phyloP scores from a whole-genome alignment of 2,329 filamentous ascomycete species.

The Fusarium circinatum region DNA sequence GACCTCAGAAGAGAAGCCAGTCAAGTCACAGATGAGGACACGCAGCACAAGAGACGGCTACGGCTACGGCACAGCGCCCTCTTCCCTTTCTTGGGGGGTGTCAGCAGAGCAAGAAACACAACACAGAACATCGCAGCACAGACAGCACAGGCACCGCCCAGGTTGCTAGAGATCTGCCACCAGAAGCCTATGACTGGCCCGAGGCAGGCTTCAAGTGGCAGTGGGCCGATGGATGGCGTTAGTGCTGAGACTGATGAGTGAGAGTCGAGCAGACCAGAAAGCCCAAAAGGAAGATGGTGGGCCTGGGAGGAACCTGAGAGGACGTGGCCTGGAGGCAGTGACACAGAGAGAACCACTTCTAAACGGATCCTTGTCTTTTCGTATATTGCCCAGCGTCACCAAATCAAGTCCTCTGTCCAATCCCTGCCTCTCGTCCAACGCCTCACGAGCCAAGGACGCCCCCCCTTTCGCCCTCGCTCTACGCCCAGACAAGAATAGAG shows the following conservation, averaged over 20 bases:
- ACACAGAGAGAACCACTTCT: conserved; percentile 54
- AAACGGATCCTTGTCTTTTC: conserved; percentile 56
- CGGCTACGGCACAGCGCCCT: conserved; percentile 36
- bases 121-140: conserved; percentile 18
- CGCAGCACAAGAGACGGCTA: conserved; percentile 35
- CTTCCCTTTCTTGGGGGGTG: conserved; percentile 27
- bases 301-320: conserved; percentile 25
- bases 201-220: conserved; percentile 29
- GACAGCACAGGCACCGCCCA: conserved; percentile 33
- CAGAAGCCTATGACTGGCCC: conserved; percentile 35
- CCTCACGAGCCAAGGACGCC: conserved; percentile 47
- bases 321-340: conserved; percentile 41
- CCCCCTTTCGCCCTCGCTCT: conserved; percentile 33
- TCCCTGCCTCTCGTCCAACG: conserved; percentile 47
- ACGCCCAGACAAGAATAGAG: conserved; percentile 57
- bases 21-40: conserved; percentile 34
- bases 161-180: conserved; percentile 34
- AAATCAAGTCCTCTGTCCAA: conserved; percentile 40
- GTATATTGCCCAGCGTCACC: conserved; percentile 63
- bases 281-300: conserved; percentile 38
- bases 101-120: conserved; percentile 40
- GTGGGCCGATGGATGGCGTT: conserved; percentile 47
- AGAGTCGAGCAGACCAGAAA: conserved; percentile 13
- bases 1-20: conserved; percentile 20
- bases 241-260: conserved; percentile 41